Base-by-base conservation (phyloP, 192 early-diverging fungal species). In the Dimargaris xerosporica region DNA sequence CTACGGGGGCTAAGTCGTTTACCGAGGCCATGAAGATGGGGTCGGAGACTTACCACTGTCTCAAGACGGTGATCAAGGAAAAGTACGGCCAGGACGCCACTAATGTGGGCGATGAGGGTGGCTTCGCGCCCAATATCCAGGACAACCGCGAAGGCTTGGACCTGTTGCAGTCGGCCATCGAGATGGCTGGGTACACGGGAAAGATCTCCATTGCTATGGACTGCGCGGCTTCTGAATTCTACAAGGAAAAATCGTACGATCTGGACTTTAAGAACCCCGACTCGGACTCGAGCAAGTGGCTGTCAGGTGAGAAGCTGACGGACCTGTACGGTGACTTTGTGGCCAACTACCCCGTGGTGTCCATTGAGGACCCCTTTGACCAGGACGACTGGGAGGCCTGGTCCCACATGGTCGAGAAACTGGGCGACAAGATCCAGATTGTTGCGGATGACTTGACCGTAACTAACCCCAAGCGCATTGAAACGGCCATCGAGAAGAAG, bases 71-170 rank as follows among this genome's bases (percentile, higher is more conserved):
- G 64, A 96, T 98, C 83, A 96, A 96, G 90, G 75, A 79, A 72
- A 96, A 98, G 84, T 98, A 98, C 79, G 95, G 96, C 63, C 88
- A 88, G 75, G 96, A 96, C 75, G 94, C 96, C 71, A 91, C 91
- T 76, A 96, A 96, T 75, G 96, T 98, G 61, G 96, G 96, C 75
- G 96, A 98, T 71, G 96, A 98, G 80, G 96, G 96, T 73, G 96
- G 96, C 64, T 98, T 96, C 71, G 96, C 96, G 52, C 96, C 96
- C 73, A 96, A 95, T 82, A 96, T 98, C 70, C 91, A 94, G 79
- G 89, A 93, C 69, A 90, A 86, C 84, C 78, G 81, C 65, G 96
- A 98, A 77, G 96, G 93, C 72, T 89, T 98, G 60, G 87, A 94
- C 66, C 83, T 98, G 52, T 76, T 98, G 47, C 80, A 82, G 68